Conservation (phyloP, 192 early-diverging fungal genomes). For the Linnemannia exigua region DNA sequence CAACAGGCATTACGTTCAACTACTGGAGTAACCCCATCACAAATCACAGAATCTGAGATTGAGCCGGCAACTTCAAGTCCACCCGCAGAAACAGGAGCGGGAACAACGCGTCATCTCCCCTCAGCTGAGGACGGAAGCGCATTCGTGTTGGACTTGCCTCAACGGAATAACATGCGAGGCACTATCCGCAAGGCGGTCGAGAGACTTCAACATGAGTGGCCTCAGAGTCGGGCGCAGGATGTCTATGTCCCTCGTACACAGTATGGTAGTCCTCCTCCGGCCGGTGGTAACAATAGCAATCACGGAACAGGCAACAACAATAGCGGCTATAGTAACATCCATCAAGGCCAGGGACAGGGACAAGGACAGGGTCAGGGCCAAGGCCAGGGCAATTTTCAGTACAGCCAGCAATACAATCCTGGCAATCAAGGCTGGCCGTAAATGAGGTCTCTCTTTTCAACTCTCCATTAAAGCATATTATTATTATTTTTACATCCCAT, state of each 20-base stretch:
- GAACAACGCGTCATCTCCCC: neutral
- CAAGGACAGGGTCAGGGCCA: neutral
- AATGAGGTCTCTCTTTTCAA: neutral
- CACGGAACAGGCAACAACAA: neutral
- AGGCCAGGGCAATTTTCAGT: neutral
- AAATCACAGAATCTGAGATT: neutral
- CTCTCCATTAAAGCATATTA: neutral
- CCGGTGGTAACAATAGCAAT: neutral
- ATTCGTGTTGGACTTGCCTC: conserved; percentile 4
- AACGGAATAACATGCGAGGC: conserved; percentile 35
- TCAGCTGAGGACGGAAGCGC: conserved; percentile 12
- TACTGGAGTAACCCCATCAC: neutral
- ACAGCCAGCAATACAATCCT: neutral
- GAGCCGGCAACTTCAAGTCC: neutral
- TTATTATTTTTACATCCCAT: neutral
- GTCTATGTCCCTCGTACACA: conserved; percentile 42
- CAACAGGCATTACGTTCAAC: neutral
- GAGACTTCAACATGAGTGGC: conserved; percentile 51
- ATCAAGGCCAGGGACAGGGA: neutral
- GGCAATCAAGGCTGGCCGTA: neutral
- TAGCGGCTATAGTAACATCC: neutral
- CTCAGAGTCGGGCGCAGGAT: conserved; percentile 12
- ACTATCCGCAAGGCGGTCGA: conserved; percentile 48
- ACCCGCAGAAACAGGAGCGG: neutral
- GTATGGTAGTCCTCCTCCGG: neutral